A percentile compares a stretch with the other conserved stretches of the same genome.
These are phyloP conservation scores for Casuarina equisetifolia DNA, from an alignment of 306 rosid genomes.

Conservation along the genomic window DNA sequence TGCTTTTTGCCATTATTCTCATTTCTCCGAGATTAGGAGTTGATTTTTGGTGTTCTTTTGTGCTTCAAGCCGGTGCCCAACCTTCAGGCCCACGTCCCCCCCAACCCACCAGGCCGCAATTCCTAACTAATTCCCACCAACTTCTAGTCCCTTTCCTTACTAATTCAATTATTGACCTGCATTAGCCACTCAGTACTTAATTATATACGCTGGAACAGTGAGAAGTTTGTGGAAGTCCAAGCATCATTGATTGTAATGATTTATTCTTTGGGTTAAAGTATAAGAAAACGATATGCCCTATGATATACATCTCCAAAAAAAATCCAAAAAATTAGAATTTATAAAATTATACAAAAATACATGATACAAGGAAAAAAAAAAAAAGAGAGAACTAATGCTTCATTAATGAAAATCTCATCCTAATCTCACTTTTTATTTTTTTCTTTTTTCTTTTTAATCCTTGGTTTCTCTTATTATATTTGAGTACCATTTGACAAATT, in stretches of 20 bases:
- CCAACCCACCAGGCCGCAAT: too few relatives aligned
- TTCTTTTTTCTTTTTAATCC: slow-evolving; percentile 17
- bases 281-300: neutral
- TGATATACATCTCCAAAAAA: neutral
- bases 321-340: neutral
- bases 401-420: neutral
- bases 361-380: too few relatives aligned
- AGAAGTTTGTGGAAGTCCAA: neutral
- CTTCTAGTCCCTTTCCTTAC: too few relatives aligned
- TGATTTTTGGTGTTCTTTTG: too few relatives aligned
- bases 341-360: neutral
- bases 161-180: too few relatives aligned
- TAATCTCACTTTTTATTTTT: neutral
- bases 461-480: neutral
- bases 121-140: too few relatives aligned
- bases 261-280: neutral
- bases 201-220: neutral
- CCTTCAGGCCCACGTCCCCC: too few relatives aligned
- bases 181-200: too few relatives aligned
- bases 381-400: neutral
- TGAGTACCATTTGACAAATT: slow-evolving; percentile 13
- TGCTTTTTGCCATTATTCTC: too few relatives aligned
- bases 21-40: too few relatives aligned
- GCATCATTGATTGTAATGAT: neutral
- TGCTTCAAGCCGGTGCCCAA: too few relatives aligned